phyloP scores from a whole-genome alignment of 192 early-diverging fungal genomes.

The Diversispora epigaea region DNA sequence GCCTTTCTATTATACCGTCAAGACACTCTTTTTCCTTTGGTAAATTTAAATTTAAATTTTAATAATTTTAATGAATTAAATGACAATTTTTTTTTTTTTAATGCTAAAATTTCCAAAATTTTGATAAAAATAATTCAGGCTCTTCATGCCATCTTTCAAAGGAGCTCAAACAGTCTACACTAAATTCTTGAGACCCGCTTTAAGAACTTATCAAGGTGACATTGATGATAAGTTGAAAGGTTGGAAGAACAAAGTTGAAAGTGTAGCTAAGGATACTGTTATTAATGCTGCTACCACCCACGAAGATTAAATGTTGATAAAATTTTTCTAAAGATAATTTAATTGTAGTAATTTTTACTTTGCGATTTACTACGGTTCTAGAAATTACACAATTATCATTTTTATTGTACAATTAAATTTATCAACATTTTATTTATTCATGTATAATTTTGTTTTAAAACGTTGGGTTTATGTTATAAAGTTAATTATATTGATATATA shows the following conservation, averaged over 20 bases:
- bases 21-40: constrained; percentile 88
- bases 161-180: constrained; percentile 84
- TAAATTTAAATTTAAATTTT: constrained; percentile 72
- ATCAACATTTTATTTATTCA: too few species aligned
- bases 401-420: too few species aligned
- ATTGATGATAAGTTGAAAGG: constrained; percentile 42
- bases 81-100: constrained; percentile 20
- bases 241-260: constrained; percentile 43
- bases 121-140: neutral
- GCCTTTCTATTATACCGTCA: constrained; percentile 93
- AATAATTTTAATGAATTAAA: constrained; percentile 38
- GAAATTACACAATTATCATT: too few species aligned
- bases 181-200: constrained; percentile 71
- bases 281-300: constrained; percentile 8
- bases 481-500: too few species aligned
- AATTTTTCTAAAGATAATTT: too few species aligned
- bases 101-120: neutral
- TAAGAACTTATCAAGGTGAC: constrained; percentile 52
- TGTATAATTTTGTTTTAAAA: too few species aligned
- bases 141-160: constrained; percentile 36
- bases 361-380: too few species aligned
- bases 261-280: constrained; percentile 39
- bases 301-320: too few species aligned
- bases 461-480: too few species aligned
- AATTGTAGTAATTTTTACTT: too few species aligned